Base-by-base conservation (phyloP, 148 eudicot species). In the Nepenthes gracilis region DNA sequence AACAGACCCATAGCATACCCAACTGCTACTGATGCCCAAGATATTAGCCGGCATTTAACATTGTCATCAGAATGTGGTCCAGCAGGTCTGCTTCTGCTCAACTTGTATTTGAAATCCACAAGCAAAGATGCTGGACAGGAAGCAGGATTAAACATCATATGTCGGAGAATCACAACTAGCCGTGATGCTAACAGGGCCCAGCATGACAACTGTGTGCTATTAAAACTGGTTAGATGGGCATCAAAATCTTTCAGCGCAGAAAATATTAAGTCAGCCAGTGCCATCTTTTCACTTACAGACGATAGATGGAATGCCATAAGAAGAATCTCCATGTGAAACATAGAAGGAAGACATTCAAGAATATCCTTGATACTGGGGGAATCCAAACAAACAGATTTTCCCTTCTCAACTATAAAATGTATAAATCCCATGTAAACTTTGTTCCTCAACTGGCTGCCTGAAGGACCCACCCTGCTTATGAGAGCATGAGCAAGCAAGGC, bases 251-350 rank as follows among this genome's bases (percentile, higher is more conserved):
- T 73, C 55, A 94, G 64, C 48, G 82, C 69, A 57, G 86, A 81
- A 64, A 83, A 77, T 70, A 86, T 68, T 47, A 73, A 60, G 36
- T 69, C 81, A 32, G 79, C 79, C 64, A 77, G 65, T n/a, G 35
- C 72, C 58, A 65, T 75, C 83, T 94, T 94, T 65, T 94, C 95
- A 72, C 66, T 77, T 64, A 79, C 87, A 58, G 99, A 85, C 36
- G 97, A 89, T 59, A 94, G 67, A 69, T 94, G 99, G 69, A 94
- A 94, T 33, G 92, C 82, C 83, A 89, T 80, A 32, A 94, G 83
- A 68, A 94, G 72, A 66, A 89, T 83, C 84, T 89, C 99, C 73
- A 94, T 78, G 73, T 94, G 92, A 68, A 89, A 85, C 54, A 80
- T 61, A 55, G 88, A 84, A 35, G 99, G 99, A 69, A 94, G 92